phyloP scores from a whole-genome alignment of 1,139 yeast species.

The Scheffersomyces quercinus region DNA sequence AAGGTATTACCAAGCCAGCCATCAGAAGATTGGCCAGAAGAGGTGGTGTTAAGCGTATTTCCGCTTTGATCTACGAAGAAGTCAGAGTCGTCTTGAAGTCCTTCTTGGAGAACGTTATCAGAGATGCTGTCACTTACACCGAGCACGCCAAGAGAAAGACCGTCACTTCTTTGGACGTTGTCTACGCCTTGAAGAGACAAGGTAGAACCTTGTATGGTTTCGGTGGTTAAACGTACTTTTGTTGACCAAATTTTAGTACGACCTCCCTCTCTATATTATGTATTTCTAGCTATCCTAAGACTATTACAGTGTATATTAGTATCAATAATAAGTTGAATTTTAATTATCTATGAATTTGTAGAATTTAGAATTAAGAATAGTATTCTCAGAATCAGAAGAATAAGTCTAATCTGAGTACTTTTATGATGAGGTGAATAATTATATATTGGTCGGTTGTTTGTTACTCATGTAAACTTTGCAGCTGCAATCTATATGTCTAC shows the following conservation, averaged over 20 bases:
- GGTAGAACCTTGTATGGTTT: constrained; percentile 99
- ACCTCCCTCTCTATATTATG: constrained; percentile 8
- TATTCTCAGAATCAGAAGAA: too few species aligned
- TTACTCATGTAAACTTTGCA: neutral
- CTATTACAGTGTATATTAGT: constrained; percentile 34
- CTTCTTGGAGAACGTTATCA: constrained; percentile 94
- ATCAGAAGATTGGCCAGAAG: constrained; percentile 99
- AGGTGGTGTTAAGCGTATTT: constrained; percentile 99
- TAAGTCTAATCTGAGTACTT: too few species aligned
- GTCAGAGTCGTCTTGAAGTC: constrained; percentile 96
- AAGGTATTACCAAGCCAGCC: constrained; percentile 99
- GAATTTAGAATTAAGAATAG: too few species aligned
- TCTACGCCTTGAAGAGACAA: constrained; percentile 99
- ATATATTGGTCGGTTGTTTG: too few species aligned
- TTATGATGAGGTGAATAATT: too few species aligned
- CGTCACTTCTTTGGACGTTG: constrained; percentile 97
- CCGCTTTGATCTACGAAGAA: constrained; percentile 98
- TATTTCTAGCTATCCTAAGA: constrained; percentile 17
- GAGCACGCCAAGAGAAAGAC: constrained; percentile 99
- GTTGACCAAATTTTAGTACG: constrained; percentile 1
- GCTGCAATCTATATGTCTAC: neutral
- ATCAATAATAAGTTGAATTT: constrained; percentile 15
- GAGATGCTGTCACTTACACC: constrained; percentile 99
- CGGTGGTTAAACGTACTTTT: constrained; percentile 74
- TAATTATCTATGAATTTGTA: neutral